Evolutionary conservation across 1,139 yeast genomes (phyloP), one percentile per base, ranked within the genome.

Genomic region (Candida sp.): DNA sequence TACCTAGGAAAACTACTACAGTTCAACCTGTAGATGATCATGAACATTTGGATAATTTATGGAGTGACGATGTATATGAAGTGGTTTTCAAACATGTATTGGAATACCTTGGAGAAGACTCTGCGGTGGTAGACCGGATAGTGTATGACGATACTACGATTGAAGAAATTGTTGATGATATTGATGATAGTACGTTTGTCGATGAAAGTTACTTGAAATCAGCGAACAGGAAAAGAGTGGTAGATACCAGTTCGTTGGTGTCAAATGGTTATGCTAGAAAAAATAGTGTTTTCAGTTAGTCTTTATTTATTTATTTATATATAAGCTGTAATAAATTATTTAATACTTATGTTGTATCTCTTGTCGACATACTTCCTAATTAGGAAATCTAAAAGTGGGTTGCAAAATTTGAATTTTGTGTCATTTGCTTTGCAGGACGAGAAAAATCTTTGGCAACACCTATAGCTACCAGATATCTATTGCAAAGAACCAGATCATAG

Each of bases 31-130:
- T 86, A 2, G 68, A 65, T 1, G 68, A 72, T 27, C 95, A 89
- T 58, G 98, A 91, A 63, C 98, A 91, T 64, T 68, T 91, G 47
- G 98, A 91, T 59, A 77, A 91, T 52, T 68, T 91, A 23, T 91
- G 98, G 98, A 97, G 97, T 5, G 67, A 73, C 32, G 79, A 82
- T 44, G 86, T 85, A 1, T 78, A 77, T 35, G 65, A 69, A 2
- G 42, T 39, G n/a, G 69, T 65, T 1, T 71, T 73, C 50, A 60
- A 56, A 9, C 77, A 81, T 50, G 84, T 87, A 0, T 57, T 80
- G 27, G 55, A 61, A n/a, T 64, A 61, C 41, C 58, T 72, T 42
- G 66, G 64, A 0, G 64, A 65, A 39, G 53, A 56, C 39, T 25
- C 44, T 45, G 11, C 47, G 42, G 5, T 50, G 48, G 7, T 45